Base-by-base conservation (phyloP, 257 asterid species). In the Linaria vulgaris region DNA sequence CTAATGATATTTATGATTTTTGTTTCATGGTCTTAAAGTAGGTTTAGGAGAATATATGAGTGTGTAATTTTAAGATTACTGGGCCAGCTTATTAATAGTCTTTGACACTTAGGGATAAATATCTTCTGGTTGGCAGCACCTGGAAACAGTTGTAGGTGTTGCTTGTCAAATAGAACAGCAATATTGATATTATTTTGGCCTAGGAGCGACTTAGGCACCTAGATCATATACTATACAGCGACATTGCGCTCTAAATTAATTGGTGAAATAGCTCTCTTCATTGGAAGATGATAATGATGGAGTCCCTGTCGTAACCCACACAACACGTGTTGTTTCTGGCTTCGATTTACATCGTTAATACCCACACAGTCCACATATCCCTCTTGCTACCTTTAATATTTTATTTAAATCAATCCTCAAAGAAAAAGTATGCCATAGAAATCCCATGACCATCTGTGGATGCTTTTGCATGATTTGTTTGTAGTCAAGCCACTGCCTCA, bases 131-230 rank as follows among this genome's bases (percentile, higher is more conserved):
- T 27, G 3, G 34, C 34, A 27, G 34, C 6, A 27, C 3, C 4
- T 27, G 34, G 6, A 2, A 27, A 27, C 34, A 27, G 4, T 27
- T 6, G 6, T 27, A 27, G 34, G n/a, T n/a, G n/a, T 27, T 27
- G 6, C 57, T 8, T n/a, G 25, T 48, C 54, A 48, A 48, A 48
- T 48, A 22, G 54, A 51, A 8, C 6, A 16, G 34, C 57, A 51
- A 51, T 3, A 12, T 12, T 11, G 17, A 1, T 21, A 19, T 19
- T 21, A 7, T 27, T 51, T 51, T 51, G 30, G n/a, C 24, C 13
- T 51, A 15, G 31, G 21, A 51, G 56, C 24, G 1, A n/a, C 24
- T 21, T 51, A 51, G 56, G 56, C 20, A 51, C 55, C 55, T 48
- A 48, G 2, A 7, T 48, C 55, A n/a, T 48, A 17, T 16, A 48